These are phyloP conservation scores for Mortierella sp. DNA, from an alignment of 371 early-diverging fungal genomes.

Conservation along the genomic window DNA sequence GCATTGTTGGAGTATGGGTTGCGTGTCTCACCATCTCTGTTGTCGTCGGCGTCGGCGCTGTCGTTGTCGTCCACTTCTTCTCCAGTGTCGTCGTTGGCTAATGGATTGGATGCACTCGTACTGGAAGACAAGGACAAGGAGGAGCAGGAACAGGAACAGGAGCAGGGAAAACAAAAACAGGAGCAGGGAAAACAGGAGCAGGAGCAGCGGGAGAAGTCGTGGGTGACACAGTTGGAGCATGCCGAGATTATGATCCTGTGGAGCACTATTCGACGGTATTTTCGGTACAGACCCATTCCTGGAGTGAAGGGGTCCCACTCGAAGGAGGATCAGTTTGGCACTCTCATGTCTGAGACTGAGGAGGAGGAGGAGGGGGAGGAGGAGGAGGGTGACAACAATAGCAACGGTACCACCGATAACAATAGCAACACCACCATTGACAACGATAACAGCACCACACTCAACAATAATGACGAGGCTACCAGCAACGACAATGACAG, in stretches of 20 bases:
- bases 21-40: not conserved
- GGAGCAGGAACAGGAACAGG: not conserved
- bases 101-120: too few species aligned
- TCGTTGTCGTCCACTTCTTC: not conserved
- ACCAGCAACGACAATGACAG: not conserved
- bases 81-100: not conserved
- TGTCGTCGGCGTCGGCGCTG: not conserved
- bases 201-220: not conserved
- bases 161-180: not conserved
- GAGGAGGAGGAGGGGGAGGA: not conserved
- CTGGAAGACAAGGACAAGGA: not conserved
- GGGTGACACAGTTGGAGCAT: conserved; percentile 2
- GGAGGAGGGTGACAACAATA: not conserved
- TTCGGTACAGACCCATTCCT: not conserved
- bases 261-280: not conserved
- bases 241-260: not conserved
- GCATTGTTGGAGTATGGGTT: not conserved
- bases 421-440: not conserved
- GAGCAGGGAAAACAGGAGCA: not conserved
- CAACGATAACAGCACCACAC: not conserved
- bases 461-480: not conserved
- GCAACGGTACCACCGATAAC: not conserved
- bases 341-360: not conserved
- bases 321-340: not conserved
- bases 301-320: not conserved